These are phyloP conservation scores for Lyophyllum atratum DNA, from an alignment of 768 basidiomycete genomes.

Conservation along the genomic window DNA sequence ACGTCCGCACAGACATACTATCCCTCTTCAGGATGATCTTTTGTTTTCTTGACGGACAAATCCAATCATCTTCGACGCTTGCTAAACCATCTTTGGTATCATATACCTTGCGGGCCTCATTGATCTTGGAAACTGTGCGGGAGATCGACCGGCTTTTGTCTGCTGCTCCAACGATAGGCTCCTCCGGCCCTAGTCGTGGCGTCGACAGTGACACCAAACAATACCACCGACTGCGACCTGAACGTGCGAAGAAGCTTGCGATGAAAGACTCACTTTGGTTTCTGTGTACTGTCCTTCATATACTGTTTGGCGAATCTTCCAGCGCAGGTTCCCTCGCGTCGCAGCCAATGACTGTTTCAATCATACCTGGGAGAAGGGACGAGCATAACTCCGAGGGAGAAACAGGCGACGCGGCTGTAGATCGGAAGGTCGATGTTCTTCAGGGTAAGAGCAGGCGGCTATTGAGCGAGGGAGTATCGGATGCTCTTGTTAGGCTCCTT, in stretches of 20 bases:
- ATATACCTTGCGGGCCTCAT: conserved; percentile 24
- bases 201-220: not conserved
- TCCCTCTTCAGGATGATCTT: conserved; percentile 27
- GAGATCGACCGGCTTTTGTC: conserved; percentile 37
- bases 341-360: not conserved
- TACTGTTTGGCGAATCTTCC: conserved; percentile 25
- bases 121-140: conserved; percentile 39
- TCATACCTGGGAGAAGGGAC: not conserved
- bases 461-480: conserved; percentile 15
- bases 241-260: conserved; percentile 40
- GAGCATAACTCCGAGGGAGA: not conserved
- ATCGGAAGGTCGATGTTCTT: not conserved
- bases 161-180: not conserved
- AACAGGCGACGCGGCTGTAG: not conserved
- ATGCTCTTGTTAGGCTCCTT: conserved; percentile 16
- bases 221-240: conserved; percentile 10
- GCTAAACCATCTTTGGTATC: conserved; percentile 17
- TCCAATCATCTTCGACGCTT: conserved; percentile 3
- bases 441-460: conserved; percentile 2
- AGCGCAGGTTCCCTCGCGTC: not conserved
- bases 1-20: conserved; percentile 29
- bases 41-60: conserved; percentile 13
- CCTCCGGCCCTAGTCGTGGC: conserved; percentile 4
- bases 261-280: conserved; percentile 56
- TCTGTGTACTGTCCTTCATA: conserved; percentile 46